These are phyloP conservation scores for Fusarium metavorans DNA, from an alignment of 2,329 filamentous ascomycete species.

Conservation along the genomic window DNA sequence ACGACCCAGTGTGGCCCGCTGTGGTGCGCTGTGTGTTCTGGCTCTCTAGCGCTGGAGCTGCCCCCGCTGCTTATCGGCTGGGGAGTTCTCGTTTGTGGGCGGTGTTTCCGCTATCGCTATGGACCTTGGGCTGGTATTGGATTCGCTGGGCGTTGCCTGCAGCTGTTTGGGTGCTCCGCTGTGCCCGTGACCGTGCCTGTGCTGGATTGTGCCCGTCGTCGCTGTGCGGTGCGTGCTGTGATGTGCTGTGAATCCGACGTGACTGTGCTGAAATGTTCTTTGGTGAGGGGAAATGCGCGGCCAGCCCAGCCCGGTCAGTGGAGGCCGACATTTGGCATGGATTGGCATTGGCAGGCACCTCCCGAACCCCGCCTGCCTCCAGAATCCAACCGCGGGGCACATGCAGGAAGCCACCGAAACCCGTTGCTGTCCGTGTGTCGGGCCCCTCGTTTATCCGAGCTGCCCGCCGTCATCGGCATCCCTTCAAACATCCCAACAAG, in stretches of 20 bases:
- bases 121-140: neutral
- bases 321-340: constrained; percentile 20
- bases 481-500: neutral
- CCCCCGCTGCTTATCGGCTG: neutral
- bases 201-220: constrained; percentile 12
- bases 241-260: constrained; percentile 37
- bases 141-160: neutral
- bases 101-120: neutral
- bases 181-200: constrained; percentile 19
- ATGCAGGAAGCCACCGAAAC: constrained; percentile 20
- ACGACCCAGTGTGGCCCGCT: neutral
- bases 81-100: neutral
- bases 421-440: neutral
- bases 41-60: neutral
- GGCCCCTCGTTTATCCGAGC: constrained; percentile 34
- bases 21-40: neutral
- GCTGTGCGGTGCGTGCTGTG: constrained; percentile 35
- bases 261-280: constrained; percentile 60
- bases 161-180: neutral
- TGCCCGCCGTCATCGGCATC: constrained; percentile 28
- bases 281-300: constrained; percentile 52
- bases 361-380: neutral
- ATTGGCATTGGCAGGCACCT: constrained; percentile 10
- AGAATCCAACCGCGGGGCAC: constrained; percentile 9
- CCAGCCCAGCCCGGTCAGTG: constrained; percentile 13